Percentiles rank a stretch among this genome's conserved stretches.
Evolutionary conservation across 1,284 basidiomycete genomes (phyloP).

Genomic region (Ustilago sp.): DNA sequence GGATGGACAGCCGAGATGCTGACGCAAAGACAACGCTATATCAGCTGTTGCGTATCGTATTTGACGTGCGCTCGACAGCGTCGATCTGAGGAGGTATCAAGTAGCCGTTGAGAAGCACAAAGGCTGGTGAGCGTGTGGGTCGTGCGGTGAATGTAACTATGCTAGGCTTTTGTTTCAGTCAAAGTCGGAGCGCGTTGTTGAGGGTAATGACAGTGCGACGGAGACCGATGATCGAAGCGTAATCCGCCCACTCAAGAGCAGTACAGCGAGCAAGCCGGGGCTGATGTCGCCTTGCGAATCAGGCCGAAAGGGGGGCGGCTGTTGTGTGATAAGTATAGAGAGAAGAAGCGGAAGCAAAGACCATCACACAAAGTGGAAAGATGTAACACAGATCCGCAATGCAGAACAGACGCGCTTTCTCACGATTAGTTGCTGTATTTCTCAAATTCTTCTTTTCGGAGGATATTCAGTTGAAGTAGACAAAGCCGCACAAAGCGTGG

Average conservation of each 20-base stretch:
- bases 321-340: slow-evolving; percentile 1
- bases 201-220: neutral
- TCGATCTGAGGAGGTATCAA: neutral
- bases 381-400: slow-evolving; percentile 7
- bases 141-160: no score
- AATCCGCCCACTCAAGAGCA: neutral
- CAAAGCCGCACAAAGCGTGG: no score
- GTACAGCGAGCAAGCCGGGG: neutral
- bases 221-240: slow-evolving; percentile 2
- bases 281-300: neutral
- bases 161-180: neutral
- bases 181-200: neutral
- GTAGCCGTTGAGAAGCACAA: neutral
- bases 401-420: slow-evolving; percentile 6
- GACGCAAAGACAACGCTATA: neutral
- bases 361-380: slow-evolving; percentile 4
- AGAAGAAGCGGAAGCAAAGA: slow-evolving; percentile 9
- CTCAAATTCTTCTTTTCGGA: no score
- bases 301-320: neutral
- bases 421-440: no score
- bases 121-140: neutral
- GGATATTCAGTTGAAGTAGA: no score
- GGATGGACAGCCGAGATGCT: neutral
- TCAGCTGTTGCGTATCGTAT: neutral
- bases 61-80: neutral